These are phyloP conservation scores for Nicotiana noctiflora DNA, from an alignment of 257 asterid genomes.

Conservation along the genomic window DNA sequence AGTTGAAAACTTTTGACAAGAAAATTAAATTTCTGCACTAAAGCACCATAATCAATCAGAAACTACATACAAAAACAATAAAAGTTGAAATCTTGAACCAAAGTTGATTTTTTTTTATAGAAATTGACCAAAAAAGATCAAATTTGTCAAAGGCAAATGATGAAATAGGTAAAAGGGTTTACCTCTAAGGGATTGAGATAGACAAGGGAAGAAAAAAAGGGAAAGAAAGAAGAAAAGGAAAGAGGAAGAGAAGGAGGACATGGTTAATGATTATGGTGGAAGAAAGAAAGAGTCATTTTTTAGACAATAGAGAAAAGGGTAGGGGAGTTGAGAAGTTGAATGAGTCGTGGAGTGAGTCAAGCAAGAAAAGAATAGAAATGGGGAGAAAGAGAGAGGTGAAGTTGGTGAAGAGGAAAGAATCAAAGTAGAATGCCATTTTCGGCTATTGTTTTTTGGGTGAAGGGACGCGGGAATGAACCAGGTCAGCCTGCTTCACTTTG, in stretches of 20 bases:
- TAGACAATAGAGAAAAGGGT: not conserved
- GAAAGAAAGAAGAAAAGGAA: slow-evolving; percentile 19
- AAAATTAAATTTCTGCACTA: not conserved
- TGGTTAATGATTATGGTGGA: slow-evolving; percentile 21
- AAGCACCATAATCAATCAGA: not conserved
- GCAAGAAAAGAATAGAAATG: slow-evolving; percentile 14
- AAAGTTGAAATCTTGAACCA: not conserved
- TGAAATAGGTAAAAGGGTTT: not conserved
- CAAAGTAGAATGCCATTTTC: not conserved
- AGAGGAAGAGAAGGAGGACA: slow-evolving; percentile 20
- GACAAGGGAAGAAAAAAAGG: slow-evolving; percentile 22
- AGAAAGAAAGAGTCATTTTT: not conserved
- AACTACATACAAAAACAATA: not conserved
- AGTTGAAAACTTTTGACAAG: not conserved
- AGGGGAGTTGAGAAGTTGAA: slow-evolving; percentile 14
- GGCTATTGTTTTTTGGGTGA: not conserved
- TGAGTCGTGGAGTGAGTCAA: slow-evolving; percentile 21
- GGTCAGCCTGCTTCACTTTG: slow-evolving; percentile 10
- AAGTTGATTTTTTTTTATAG: not conserved
- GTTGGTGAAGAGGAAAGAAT: slow-evolving; percentile 32
- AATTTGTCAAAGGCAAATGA: not conserved
- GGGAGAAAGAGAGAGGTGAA: slow-evolving; percentile 16
- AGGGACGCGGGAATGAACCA: slow-evolving; percentile 7
- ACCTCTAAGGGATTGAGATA: slow-evolving; percentile 55
- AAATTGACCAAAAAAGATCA: not conserved